Evolutionary conservation across 371 early-diverging fungal genomes (phyloP), one percentile per base, ranked within the genome.

Genomic region (Batkoa obscura): DNA sequence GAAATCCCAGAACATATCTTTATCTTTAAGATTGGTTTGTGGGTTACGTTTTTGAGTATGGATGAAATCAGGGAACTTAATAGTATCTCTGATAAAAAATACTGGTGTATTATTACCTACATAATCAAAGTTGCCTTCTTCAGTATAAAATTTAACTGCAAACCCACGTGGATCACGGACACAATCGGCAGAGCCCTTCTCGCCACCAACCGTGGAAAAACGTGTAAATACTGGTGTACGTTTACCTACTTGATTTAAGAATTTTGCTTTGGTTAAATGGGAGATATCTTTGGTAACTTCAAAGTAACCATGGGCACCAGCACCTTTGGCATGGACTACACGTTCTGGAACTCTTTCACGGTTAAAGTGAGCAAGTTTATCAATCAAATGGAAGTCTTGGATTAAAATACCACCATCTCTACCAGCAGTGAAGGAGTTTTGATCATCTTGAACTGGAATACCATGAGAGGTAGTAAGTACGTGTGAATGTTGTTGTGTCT

Each of bases 311-410:
- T 83, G 84, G 50, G 86, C 85, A 56, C 84, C 86, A 57, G 80
- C 81, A 36, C 86, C 86, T 62, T 81, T 82, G 68, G 87, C 87
- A 59, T 87, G 85, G 52, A 85, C 85, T 53, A 85, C 87, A 60
- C 86, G 79, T 60, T 86, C 84, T 32, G 86, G 86, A 53, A 81
- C 78, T 57, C 87, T 77, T 66, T 87, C 87, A 57, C 80, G 80
- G 69, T 85, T 84, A 72, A 86, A 86, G 68, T 83, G 86, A 56
- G 81, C 67, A n/a, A 85, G 68, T 66, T 86, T 86, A 62, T 86
- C 84, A 59, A 83, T 73, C 42, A 82, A 69, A 54, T 80, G 76
- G 57, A 82, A 81, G 60, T 86, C 87, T 64, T 83, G 81, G 43
- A 86, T 43, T 15, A 74, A 59, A 47, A 76, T 60, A 0, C 78